Evolutionary conservation across 23 red algal genomes (phyloP).

Genomic region (Chondrus crispus): DNA sequence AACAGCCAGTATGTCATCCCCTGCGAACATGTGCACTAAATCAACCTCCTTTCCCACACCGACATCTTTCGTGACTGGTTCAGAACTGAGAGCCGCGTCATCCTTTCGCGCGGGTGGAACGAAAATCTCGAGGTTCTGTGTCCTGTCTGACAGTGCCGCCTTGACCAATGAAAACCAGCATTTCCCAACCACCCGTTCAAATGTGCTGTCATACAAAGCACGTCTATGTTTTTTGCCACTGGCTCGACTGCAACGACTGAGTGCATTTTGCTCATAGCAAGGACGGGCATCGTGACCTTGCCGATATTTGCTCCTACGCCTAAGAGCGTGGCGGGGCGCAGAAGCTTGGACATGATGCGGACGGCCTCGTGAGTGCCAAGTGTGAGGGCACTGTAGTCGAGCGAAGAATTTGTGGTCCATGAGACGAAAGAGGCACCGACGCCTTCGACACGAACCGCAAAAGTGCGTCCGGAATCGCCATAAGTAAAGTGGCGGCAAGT

Average conservation of each 20-base stretch:
- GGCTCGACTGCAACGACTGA: slow-evolving; percentile 43
- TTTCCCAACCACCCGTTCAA: slow-evolving; percentile 53
- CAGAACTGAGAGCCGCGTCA: slow-evolving; percentile 19
- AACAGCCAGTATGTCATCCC: slow-evolving; percentile 15
- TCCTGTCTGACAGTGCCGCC: slow-evolving; percentile 23
- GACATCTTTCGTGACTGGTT: slow-evolving; percentile 3
- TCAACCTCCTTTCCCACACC: slow-evolving; percentile 13
- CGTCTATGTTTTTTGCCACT: slow-evolving; percentile 26
- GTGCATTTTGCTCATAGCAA: slow-evolving; percentile 39
- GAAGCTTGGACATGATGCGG: slow-evolving; percentile 42
- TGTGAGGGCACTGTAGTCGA: not conserved
- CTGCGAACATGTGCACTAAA: not conserved
- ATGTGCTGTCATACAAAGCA: slow-evolving; percentile 46
- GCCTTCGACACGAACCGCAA: slow-evolving; percentile 14
- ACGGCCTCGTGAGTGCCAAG: slow-evolving; percentile 42
- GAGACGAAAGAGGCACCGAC: slow-evolving; percentile 28
- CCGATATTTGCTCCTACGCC: slow-evolving; percentile 51
- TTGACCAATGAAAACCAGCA: slow-evolving; percentile 34
- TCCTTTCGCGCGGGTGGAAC: slow-evolving; percentile 27
- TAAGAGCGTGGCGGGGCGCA: slow-evolving; percentile 21
- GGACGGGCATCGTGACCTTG: slow-evolving; percentile 34
- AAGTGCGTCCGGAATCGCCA: not conserved
- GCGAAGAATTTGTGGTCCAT: slow-evolving; percentile 9
- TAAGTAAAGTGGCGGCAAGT: not conserved
- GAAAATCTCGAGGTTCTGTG: slow-evolving; percentile 19